Base-by-base conservation (phyloP, 1,284 basidiomycete genomes). In the Thecaphora frezii region DNA sequence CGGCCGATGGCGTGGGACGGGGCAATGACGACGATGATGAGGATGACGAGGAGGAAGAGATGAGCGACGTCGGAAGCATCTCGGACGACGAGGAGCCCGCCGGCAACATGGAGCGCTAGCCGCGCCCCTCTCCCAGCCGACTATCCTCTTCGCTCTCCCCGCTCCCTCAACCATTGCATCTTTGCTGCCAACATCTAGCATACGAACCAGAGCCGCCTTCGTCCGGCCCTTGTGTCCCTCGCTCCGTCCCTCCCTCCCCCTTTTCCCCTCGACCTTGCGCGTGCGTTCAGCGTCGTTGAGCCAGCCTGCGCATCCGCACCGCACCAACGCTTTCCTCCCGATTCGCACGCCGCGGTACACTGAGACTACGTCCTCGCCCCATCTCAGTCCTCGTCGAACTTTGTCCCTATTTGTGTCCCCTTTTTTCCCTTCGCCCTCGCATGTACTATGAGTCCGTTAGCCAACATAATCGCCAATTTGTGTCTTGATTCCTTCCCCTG, bases 61-160 rank as follows among this genome's bases (percentile, higher is more conserved):
- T 77, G 69, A 74, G 71, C 46, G 74, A 76, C 21, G 67, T 75
- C 0, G 76, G 74, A 18, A 75, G 72, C 49, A 68, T 75, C n/a
- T 65, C 58, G 24, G 71, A 71, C 26, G 62, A 68, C 33, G 57
- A 54, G 14, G 62, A 62, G 38, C 53, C 59, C 8, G 62, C 49
- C 51, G 65, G 63, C 10, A 63, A 67, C 25, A 73, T 71, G 64
- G 64, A 71, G 46, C 58, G 72, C 48, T 74, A 57, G 10, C 21
- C 24, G 10, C 8, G 2, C 43, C 24, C 33, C 7, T 14, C 33
- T 36, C 10, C 10, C 33, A 18, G 12, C 33, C 33, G 33, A 9
- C 33, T 36, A 7, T 13, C 28, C 28, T 28, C 28, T 28, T 28
- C 28, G 28, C 28, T 28, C 7, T 28, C 28, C 28, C 28, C 13